Evolutionary conservation across 2,329 filamentous ascomycete species (phyloP).

Genomic region (Monilinia fructicola): DNA sequence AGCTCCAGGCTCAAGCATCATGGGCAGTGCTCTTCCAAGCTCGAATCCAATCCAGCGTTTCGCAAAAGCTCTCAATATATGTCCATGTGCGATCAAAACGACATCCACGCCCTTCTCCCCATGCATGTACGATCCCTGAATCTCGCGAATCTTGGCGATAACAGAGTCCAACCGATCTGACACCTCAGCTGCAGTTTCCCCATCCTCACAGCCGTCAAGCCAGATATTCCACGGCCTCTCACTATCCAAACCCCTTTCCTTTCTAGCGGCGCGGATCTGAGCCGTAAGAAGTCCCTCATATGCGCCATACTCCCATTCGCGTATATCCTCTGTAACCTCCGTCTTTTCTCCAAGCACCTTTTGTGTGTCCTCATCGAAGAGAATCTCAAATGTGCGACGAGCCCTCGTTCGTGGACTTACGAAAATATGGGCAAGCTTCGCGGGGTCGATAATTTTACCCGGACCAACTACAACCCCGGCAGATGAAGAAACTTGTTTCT

Average conservation of each 20-base stretch:
- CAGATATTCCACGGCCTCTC: slow-evolving; percentile 53
- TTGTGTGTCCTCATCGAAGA: slow-evolving; percentile 42
- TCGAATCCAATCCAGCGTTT: slow-evolving; percentile 54
- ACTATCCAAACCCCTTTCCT: slow-evolving; percentile 46
- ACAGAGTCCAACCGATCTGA: slow-evolving; percentile 49
- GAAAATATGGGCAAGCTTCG: slow-evolving; percentile 46
- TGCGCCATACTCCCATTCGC: slow-evolving; percentile 52
- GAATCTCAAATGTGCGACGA: slow-evolving; percentile 47
- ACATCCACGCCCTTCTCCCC: slow-evolving; percentile 49
- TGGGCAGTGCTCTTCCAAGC: slow-evolving; percentile 38
- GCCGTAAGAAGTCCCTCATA: slow-evolving; percentile 50
- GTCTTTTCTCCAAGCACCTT: slow-evolving; percentile 31
- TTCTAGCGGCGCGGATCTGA: slow-evolving; percentile 45
- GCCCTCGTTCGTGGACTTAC: slow-evolving; percentile 50
- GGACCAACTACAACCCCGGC: slow-evolving; percentile 47
- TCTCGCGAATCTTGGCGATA: slow-evolving; percentile 50
- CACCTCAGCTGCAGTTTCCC: slow-evolving; percentile 51
- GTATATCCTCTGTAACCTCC: slow-evolving; percentile 46
- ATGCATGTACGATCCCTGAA: slow-evolving; percentile 48
- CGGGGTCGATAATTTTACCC: slow-evolving; percentile 50
- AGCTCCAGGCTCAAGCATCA: slow-evolving; percentile 45
- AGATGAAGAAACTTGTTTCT: slow-evolving; percentile 46
- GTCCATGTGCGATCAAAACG: slow-evolving; percentile 48
- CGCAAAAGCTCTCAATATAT: slow-evolving; percentile 55
- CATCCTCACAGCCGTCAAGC: slow-evolving; percentile 52